Percentiles rank a stretch among this genome's conserved stretches.
phyloP scores from a whole-genome alignment of 805 yeast species.

The Pichia membranifaciens region DNA sequence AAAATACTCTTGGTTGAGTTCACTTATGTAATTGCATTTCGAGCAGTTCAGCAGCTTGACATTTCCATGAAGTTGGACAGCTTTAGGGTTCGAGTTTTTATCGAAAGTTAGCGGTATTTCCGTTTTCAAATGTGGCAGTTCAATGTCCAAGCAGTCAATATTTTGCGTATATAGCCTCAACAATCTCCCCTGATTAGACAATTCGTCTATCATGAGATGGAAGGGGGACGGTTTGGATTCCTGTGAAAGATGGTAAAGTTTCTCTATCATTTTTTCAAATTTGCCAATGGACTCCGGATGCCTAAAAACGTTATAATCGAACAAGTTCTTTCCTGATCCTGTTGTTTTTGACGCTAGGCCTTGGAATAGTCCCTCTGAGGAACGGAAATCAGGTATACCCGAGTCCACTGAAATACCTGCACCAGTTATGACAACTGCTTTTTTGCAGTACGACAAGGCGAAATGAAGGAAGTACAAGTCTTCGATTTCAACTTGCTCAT shows the following conservation, averaged over 20 bases:
- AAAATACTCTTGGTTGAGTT: constrained; percentile 49
- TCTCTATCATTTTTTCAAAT: constrained; percentile 71
- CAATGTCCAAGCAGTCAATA: constrained; percentile 73
- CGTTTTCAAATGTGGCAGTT: constrained; percentile 45
- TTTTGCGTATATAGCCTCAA: constrained; percentile 81
- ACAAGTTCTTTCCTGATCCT: constrained; percentile 51
- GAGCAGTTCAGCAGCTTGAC: constrained; percentile 68
- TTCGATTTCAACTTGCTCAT: constrained; percentile 32
- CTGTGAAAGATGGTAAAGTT: constrained; percentile 49
- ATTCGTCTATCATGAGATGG: constrained; percentile 54
- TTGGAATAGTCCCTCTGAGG: constrained; percentile 70
- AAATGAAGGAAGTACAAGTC: constrained; percentile 47
- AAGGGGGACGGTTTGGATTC: constrained; percentile 67
- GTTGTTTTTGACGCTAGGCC: constrained; percentile 37
- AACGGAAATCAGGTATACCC: constrained; percentile 77
- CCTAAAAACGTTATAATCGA: constrained; percentile 74
- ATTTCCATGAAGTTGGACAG: constrained; percentile 83
- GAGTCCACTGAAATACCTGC: constrained; percentile 91
- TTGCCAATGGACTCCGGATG: constrained; percentile 51
- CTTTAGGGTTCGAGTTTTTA: constrained; percentile 37
- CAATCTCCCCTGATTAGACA: constrained; percentile 59
- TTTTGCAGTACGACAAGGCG: constrained; percentile 49
- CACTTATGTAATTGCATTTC: constrained; percentile 58
- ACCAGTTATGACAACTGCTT: constrained; percentile 67
- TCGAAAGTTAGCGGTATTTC: constrained; percentile 39